phyloP scores from a whole-genome alignment of 345 rosid genomes.

The Salix caprea region DNA sequence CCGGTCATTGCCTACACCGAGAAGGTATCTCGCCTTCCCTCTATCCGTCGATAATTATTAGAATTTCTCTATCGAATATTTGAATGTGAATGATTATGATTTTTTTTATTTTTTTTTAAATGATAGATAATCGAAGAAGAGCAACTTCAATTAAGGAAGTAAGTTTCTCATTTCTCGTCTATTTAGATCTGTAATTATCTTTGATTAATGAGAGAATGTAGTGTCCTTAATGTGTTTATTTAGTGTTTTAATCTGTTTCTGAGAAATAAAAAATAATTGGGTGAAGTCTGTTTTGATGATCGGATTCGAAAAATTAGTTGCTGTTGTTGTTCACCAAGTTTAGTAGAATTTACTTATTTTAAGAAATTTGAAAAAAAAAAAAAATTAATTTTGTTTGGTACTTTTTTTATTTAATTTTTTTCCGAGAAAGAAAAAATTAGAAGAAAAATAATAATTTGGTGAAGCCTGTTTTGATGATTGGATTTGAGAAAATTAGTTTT shows the following conservation, averaged over 20 bases:
- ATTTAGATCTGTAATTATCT: not conserved
- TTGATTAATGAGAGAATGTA: not conserved
- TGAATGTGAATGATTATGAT: not conserved
- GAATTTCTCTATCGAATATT: constrained; percentile 1
- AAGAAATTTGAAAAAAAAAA: no score
- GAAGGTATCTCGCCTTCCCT: constrained; percentile 43
- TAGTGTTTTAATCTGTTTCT: not conserved
- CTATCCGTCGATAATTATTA: not conserved
- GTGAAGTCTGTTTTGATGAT: not conserved
- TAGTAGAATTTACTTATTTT: not conserved
- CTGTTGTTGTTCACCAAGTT: not conserved
- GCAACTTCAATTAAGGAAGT: constrained; percentile 82
- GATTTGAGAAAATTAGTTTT: not conserved
- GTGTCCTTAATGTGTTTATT: not conserved
- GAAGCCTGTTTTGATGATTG: not conserved
- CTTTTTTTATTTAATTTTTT: not conserved
- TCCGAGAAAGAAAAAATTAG: not conserved
- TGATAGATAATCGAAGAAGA: constrained; percentile 75
- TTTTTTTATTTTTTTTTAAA: not conserved
- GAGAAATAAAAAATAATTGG: not conserved
- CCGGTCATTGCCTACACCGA: constrained; percentile 88
- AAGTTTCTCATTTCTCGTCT: constrained; percentile 4
- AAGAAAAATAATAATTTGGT: not conserved
- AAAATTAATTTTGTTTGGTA: no score
- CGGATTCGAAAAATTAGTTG: not conserved